These are phyloP conservation scores for Trichoderma sp. DNA, from an alignment of 2,329 filamentous ascomycete genomes.

Conservation along the genomic window DNA sequence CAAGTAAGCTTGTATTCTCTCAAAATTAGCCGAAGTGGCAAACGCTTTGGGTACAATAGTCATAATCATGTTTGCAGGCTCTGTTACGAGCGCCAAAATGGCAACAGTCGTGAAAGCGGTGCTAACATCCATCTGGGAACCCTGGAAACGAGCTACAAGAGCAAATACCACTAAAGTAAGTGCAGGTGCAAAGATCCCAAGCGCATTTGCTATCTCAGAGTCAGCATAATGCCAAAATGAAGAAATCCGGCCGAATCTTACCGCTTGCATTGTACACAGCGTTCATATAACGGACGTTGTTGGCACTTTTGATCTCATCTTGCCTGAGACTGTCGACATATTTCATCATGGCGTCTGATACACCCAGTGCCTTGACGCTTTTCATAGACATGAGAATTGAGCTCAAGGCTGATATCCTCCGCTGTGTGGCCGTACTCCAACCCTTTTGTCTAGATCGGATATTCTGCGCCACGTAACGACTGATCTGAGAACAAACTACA, in stretches of 20 bases:
- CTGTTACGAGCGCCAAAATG: conserved; percentile 45
- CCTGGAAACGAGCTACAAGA: conserved; percentile 33
- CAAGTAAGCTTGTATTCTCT: conserved; percentile 45
- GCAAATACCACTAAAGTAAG: conserved; percentile 45
- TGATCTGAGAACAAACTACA: conserved; percentile 48
- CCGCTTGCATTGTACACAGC: conserved; percentile 48
- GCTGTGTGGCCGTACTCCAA: conserved; percentile 49
- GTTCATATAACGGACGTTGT: conserved; percentile 46
- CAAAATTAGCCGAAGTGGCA: conserved; percentile 41
- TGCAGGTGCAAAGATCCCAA: conserved; percentile 48
- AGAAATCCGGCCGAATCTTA: conserved; percentile 11
- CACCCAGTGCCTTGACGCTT: conserved; percentile 47
- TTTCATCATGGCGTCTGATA: conserved; percentile 32
- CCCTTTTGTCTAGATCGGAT: conserved; percentile 42
- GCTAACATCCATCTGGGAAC: conserved; percentile 38
- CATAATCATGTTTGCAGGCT: conserved; percentile 51
- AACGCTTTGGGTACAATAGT: conserved; percentile 44
- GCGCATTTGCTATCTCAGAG: conserved; percentile 42
- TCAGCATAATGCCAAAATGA: background rate
- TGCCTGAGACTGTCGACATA: conserved; percentile 38
- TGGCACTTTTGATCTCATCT: conserved; percentile 38
- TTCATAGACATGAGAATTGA: conserved; percentile 45
- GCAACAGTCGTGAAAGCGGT: conserved; percentile 49
- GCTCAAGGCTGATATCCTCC: conserved; percentile 44
- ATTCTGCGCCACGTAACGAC: conserved; percentile 45